Evolutionary conservation across 306 rosid species (phyloP).

Genomic region (Gillenia trifoliata): DNA sequence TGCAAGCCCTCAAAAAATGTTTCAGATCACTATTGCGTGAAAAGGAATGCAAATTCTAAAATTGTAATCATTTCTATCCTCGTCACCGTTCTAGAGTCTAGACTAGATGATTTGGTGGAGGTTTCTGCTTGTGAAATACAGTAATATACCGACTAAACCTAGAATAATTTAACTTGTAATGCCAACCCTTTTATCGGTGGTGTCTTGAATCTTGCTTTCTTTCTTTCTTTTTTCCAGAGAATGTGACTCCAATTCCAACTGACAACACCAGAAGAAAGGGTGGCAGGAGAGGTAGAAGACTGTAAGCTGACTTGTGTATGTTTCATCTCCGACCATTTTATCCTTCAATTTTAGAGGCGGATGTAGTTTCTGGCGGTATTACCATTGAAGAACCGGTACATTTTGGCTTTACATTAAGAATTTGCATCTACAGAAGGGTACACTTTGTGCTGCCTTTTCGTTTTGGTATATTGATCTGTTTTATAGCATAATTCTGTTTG

Average conservation of each 20-base stretch:
- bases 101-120: background rate
- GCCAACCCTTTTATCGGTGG: background rate
- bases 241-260: conserved; percentile 73
- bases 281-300: conserved; percentile 79
- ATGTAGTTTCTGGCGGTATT: background rate
- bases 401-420: background rate
- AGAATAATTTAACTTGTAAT: background rate
- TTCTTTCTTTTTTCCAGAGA: conserved; percentile 45
- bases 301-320: conserved; percentile 25
- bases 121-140: background rate
- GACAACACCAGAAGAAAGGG: conserved; percentile 83
- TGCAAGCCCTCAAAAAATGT: conserved; percentile 51
- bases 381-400: background rate
- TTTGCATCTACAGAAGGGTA: background rate
- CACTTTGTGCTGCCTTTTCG: background rate
- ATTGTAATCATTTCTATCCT: background rate
- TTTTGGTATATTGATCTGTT: background rate
- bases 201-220: background rate
- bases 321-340: background rate
- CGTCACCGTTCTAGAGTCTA: background rate
- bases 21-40: background rate
- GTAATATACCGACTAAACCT: background rate
- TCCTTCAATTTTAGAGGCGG: background rate
- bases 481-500: background rate
- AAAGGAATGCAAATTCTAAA: background rate